These are phyloP conservation scores for Poa annua DNA, from an alignment of 176 grass and related monocot genomes.

Conservation along the genomic window DNA sequence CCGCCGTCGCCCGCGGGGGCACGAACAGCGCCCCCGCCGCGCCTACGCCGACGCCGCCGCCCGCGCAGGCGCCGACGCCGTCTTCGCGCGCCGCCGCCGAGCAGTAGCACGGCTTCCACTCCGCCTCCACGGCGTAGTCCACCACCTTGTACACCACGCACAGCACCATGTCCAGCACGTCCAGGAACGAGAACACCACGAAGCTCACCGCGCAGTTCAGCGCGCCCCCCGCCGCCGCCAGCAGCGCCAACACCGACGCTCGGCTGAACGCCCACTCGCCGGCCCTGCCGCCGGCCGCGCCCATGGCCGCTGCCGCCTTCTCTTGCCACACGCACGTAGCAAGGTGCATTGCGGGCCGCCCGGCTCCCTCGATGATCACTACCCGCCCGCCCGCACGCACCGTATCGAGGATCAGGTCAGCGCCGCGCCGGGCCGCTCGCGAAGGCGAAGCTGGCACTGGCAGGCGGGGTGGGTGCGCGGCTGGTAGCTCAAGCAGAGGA, in stretches of 20 bases:
- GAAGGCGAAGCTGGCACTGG: background rate
- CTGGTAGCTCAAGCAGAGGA: background rate
- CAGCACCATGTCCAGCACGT: constrained; percentile 83
- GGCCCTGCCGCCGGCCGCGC: background rate
- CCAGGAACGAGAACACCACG: constrained; percentile 85
- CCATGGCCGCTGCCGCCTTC: constrained; percentile 42
- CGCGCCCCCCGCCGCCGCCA: constrained; percentile 38
- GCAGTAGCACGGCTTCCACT: constrained; percentile 99
- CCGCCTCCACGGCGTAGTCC: constrained; percentile 78
- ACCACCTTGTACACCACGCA: constrained; percentile 92
- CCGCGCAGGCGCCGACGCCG: background rate
- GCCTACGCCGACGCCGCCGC: background rate
- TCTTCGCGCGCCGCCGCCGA: constrained; percentile 25
- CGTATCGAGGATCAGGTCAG: too few species aligned
- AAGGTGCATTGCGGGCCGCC: constrained; percentile 50
- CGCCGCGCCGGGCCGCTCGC: background rate
- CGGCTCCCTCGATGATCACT: too few species aligned
- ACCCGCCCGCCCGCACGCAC: background rate
- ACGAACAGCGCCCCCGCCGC: constrained; percentile 22
- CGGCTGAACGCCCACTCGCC: background rate
- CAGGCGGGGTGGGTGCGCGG: constrained; percentile 19
- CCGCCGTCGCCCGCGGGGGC: background rate
- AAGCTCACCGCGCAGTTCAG: constrained; percentile 79
- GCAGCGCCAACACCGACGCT: background rate
- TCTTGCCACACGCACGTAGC: constrained; percentile 53